Base-by-base conservation (phyloP, 768 basidiomycete species). In the Suillus variegatus region DNA sequence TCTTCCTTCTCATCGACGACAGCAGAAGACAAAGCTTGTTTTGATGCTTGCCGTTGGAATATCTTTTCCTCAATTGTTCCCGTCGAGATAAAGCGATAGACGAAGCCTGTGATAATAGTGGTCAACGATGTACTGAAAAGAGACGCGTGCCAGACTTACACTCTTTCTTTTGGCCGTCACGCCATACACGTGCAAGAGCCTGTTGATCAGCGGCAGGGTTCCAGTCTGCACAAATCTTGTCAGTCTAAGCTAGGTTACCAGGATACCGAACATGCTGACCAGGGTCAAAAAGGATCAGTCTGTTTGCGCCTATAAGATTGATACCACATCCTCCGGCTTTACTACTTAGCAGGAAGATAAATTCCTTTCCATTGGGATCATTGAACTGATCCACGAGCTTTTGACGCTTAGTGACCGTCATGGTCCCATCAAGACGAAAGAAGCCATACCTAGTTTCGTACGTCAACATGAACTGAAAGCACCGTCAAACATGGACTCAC, bases 51-150 rank as follows among this genome's bases (percentile, higher is more conserved):
- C 55, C 97, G 85, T 76, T 99, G 97, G 77, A 98, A 99, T 68
- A 99, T 97, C 82, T 98, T 99, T 79, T 99, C 97, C 77, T 99
- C 96, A 66, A 99, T 97, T 1, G 96, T 97, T 2, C 96, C 97
- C 0, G 95, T 95, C 6, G 94, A 91, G 69, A 98, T 96, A 78
- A 99, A 99, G 28, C 97, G 93, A 76, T 99, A 99, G 4, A 99
- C 97, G 70, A 99, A 99, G 73, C 95, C 94, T 97, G 60, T 4
- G 28, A 18, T 49, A 18, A 51, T 25, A 16, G 47, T 60, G 18
- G 28, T 60, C 28, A 60, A 20, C 7, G 40, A 43, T 20, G 22
- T 25, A 35, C 16, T 47, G 43, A 20, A 43, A 49, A 52, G 51
- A 60, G 13, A 62, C 44, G 41, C 22, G 16, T 38, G 16, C 38